These are phyloP conservation scores for Tuber borchii DNA, from an alignment of 495 filamentous ascomycete genomes.

Conservation along the genomic window DNA sequence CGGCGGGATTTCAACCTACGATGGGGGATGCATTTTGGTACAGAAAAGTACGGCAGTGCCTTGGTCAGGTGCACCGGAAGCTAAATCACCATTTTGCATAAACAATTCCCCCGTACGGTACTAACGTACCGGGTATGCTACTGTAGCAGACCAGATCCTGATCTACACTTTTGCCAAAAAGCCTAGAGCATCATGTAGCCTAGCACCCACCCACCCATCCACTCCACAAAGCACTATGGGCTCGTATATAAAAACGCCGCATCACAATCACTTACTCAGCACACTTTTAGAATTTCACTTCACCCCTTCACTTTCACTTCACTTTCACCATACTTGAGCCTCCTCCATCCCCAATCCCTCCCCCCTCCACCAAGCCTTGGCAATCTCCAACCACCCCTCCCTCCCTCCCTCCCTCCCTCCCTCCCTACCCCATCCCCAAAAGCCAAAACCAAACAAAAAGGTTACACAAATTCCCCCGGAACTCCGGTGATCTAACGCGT, in stretches of 20 bases:
- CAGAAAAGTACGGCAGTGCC: neutral
- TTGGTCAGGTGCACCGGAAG: neutral
- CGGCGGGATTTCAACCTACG: too few species aligned
- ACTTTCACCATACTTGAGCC: neutral
- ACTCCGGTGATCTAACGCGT: neutral
- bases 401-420: too few species aligned
- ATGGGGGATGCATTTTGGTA: too few species aligned
- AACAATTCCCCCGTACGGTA: neutral
- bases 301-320: too few species aligned
- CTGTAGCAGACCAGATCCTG: neutral
- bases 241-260: too few species aligned
- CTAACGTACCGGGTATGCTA: neutral
- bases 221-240: neutral
- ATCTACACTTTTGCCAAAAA: neutral
- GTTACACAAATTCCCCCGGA: neutral
- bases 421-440: neutral
- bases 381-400: neutral
- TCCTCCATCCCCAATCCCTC: neutral
- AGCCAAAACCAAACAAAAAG: neutral
- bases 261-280: neutral
- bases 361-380: neutral
- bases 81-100: neutral
- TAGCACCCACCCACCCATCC: neutral
- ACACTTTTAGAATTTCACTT: neutral
- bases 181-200: too few species aligned